These are phyloP conservation scores for Daldinia vernicosa DNA, from an alignment of 495 filamentous ascomycete genomes.

Conservation along the genomic window DNA sequence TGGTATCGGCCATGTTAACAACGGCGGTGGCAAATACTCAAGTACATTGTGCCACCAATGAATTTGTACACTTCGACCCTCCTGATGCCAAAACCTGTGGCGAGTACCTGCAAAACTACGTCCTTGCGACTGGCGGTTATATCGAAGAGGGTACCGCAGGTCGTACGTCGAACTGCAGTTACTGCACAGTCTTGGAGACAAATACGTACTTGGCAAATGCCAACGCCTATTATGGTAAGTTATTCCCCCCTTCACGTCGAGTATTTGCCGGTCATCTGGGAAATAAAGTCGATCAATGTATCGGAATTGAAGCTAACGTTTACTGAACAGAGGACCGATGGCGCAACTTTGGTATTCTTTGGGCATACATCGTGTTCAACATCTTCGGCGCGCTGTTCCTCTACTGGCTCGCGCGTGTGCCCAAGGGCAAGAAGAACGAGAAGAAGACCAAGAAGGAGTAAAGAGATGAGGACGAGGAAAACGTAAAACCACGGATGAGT, in stretches of 20 bases:
- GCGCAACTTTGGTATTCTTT: conserved; percentile 76
- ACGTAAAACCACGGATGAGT: background rate
- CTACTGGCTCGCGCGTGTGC: conserved; percentile 83
- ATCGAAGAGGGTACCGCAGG: conserved; percentile 59
- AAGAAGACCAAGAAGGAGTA: conserved; percentile 50
- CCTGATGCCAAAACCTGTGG: conserved; percentile 62
- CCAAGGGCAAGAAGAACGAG: conserved; percentile 66
- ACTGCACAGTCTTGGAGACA: conserved; percentile 67
- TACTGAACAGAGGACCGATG: conserved; percentile 58
- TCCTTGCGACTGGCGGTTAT: conserved; percentile 54
- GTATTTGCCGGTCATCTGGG: background rate
- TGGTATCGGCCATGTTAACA: conserved; percentile 71
- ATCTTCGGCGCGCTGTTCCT: conserved; percentile 72
- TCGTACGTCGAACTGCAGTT: conserved; percentile 62
- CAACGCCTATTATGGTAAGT: conserved; percentile 58
- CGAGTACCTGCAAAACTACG: conserved; percentile 61
- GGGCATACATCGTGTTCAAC: conserved; percentile 81
- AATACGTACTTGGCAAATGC: conserved; percentile 68
- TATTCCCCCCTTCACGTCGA: background rate
- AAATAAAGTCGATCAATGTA: too few relatives aligned
- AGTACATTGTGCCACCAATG: conserved; percentile 68
- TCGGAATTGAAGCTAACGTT: conserved; percentile 20
- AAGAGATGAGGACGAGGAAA: conserved; percentile 9
- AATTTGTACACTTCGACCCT: conserved; percentile 66
- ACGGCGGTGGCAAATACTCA: conserved; percentile 66